These are phyloP conservation scores for Coprinellus aureogranulatus DNA, from an alignment of 768 basidiomycete species.

Conservation along the genomic window DNA sequence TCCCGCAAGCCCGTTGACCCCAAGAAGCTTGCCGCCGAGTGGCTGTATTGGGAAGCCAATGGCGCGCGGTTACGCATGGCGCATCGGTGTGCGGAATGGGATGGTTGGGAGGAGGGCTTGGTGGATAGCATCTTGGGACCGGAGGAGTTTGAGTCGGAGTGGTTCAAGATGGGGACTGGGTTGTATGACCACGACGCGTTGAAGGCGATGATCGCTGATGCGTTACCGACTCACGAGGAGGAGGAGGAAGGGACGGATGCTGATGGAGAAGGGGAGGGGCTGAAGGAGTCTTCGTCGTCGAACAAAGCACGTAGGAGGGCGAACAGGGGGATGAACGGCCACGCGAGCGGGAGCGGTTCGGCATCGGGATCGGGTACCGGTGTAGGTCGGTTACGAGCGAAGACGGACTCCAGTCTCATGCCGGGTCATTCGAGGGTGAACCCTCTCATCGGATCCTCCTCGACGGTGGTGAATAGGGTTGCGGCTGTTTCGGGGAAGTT, in stretches of 20 bases:
- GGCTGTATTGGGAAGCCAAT: conserved; percentile 69
- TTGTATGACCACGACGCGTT: conserved; percentile 13
- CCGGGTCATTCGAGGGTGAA: neutral
- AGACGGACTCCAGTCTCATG: neutral
- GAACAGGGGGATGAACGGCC: neutral
- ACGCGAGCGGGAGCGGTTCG: neutral
- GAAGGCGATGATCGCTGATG: conserved; percentile 17
- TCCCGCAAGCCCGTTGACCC: conserved; percentile 27
- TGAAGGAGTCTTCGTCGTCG: neutral
- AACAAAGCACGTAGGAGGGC: neutral
- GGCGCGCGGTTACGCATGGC: conserved; percentile 70
- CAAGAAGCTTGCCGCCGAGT: conserved; percentile 55
- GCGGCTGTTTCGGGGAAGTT: conserved; percentile 37
- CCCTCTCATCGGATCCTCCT: too few relatives aligned
- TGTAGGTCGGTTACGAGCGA: neutral
- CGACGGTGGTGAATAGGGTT: conserved; percentile 17
- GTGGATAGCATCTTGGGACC: conserved; percentile 72
- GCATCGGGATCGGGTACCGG: neutral
- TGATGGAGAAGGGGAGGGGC: neutral
- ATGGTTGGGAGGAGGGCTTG: conserved; percentile 88
- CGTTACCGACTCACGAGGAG: neutral
- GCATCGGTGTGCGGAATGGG: conserved; percentile 84
- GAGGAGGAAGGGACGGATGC: neutral
- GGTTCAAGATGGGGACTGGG: conserved; percentile 43
- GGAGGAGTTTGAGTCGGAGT: conserved; percentile 68